A percentile compares a stretch with the other conserved stretches of the same genome.
Conservation (phyloP, 306 rosid genomes). For the Rosa rugosa region DNA sequence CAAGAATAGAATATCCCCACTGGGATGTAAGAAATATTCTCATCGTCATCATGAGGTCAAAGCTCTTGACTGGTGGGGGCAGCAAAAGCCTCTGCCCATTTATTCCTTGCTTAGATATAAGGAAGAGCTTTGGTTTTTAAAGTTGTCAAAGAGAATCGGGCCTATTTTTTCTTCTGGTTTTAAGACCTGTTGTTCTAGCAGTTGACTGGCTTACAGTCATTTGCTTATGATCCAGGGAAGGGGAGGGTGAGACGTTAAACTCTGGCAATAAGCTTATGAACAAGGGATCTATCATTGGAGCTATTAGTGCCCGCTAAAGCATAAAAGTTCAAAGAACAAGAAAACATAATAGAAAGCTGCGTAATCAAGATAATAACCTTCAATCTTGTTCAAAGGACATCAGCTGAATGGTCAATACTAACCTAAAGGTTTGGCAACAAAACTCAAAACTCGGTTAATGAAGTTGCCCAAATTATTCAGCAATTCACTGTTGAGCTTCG, state of each 20-base stretch:
- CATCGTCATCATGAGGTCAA: not conserved
- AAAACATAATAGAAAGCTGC: not conserved
- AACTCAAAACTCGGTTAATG: constrained; percentile 85
- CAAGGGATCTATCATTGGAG: not conserved
- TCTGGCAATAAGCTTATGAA: not conserved
- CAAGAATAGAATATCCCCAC: not conserved
- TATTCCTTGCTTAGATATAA: not conserved
- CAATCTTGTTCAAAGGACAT: not conserved
- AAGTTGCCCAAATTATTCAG: constrained; percentile 93
- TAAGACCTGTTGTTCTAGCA: not conserved
- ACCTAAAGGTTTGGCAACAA: constrained; percentile 98
- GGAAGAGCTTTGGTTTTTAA: not conserved
- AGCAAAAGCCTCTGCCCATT: not conserved
- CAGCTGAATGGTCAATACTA: not conserved
- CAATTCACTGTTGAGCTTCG: constrained; percentile 84
- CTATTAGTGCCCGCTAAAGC: not conserved
- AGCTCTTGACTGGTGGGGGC: not conserved
- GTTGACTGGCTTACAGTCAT: not conserved
- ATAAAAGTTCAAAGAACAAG: not conserved
- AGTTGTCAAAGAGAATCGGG: not conserved
- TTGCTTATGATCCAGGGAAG: not conserved
- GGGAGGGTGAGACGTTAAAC: not conserved
- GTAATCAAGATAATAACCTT: not conserved
- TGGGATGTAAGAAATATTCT: not conserved
- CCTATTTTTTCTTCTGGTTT: not conserved